Conservation (phyloP, 2,329 filamentous ascomycete species). For the Aspergillus tubingensis region DNA sequence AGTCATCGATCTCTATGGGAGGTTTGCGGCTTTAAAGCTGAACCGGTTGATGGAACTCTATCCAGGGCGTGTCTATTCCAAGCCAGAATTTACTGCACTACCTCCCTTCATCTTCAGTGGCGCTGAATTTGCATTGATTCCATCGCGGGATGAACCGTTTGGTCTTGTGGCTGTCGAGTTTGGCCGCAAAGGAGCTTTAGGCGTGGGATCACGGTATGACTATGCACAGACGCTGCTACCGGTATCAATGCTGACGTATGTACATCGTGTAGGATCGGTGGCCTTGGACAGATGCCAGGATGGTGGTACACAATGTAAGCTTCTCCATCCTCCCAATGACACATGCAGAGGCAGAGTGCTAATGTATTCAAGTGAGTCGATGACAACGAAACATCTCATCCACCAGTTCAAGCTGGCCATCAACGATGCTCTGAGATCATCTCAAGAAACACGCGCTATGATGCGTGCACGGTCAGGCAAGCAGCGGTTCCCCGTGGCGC, state of each 20-base stretch:
- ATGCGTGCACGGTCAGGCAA: conserved; percentile 66
- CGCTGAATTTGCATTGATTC: conserved; percentile 67
- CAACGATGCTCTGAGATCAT: conserved; percentile 58
- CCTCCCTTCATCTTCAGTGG: conserved; percentile 68
- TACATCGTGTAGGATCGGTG: conserved; percentile 53
- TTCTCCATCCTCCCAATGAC: background rate
- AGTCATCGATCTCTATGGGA: conserved; percentile 67
- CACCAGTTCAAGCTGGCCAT: conserved; percentile 66
- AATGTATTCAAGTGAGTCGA: conserved; percentile 50
- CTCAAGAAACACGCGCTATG: conserved; percentile 55
- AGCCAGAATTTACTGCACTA: conserved; percentile 65
- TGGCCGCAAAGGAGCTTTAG: conserved; percentile 66
- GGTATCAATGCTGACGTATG: background rate
- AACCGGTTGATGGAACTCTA: conserved; percentile 65
- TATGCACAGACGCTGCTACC: background rate
- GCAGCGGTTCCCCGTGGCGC: conserved; percentile 66
- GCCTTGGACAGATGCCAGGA: conserved; percentile 67
- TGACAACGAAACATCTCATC: conserved; percentile 61
- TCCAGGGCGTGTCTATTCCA: conserved; percentile 64
- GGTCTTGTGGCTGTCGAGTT: conserved; percentile 69
- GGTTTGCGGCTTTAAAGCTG: conserved; percentile 66
- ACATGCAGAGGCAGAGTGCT: background rate
- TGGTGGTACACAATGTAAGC: conserved; percentile 65
- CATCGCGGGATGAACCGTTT: conserved; percentile 68
- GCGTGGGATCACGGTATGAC: conserved; percentile 56